Percentiles rank a stretch among this genome's conserved stretches.
These are phyloP conservation scores for Mycogone perniciosa DNA, from an alignment of 2,329 filamentous ascomycete species.

Conservation along the genomic window DNA sequence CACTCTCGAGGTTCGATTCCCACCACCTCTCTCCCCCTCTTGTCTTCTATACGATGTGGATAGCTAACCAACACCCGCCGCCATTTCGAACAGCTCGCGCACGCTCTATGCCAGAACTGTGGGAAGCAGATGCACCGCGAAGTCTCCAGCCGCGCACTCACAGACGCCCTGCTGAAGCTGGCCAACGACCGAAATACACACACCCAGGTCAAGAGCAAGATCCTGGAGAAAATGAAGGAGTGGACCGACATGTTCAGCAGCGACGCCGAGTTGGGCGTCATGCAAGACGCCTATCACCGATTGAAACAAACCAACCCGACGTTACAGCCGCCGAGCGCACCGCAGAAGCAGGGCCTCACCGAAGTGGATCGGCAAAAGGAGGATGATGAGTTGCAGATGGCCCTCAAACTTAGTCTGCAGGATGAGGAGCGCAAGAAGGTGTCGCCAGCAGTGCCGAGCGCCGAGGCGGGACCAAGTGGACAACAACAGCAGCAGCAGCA, in stretches of 20 bases:
- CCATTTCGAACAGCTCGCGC: constrained; percentile 58
- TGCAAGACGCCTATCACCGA: constrained; percentile 89
- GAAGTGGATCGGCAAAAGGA: constrained; percentile 88
- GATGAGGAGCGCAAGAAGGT: constrained; percentile 65
- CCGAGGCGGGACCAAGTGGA: constrained; percentile 31
- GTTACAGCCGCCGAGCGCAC: constrained; percentile 84
- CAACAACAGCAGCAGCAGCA: constrained; percentile 25
- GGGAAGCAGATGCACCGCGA: constrained; percentile 82
- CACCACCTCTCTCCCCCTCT: constrained; percentile 3
- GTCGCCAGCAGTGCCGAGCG: constrained; percentile 25
- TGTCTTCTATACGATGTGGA: neutral
- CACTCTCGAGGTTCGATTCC: constrained; percentile 66
- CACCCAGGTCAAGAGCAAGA: constrained; percentile 93
- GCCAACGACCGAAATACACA: constrained; percentile 94
- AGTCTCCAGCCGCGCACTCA: constrained; percentile 85
- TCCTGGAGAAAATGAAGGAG: constrained; percentile 90
- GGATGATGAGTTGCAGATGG: constrained; percentile 96
- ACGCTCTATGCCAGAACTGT: constrained; percentile 88
- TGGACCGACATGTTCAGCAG: constrained; percentile 93
- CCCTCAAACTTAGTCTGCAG: constrained; percentile 83
- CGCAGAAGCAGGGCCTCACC: constrained; percentile 86
- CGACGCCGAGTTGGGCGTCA: constrained; percentile 89
- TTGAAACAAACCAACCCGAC: constrained; percentile 82
- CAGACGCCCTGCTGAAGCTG: constrained; percentile 83
- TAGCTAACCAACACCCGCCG: neutral